Conservation (phyloP, 768 basidiomycete species). For the Tulasnella calospora region DNA sequence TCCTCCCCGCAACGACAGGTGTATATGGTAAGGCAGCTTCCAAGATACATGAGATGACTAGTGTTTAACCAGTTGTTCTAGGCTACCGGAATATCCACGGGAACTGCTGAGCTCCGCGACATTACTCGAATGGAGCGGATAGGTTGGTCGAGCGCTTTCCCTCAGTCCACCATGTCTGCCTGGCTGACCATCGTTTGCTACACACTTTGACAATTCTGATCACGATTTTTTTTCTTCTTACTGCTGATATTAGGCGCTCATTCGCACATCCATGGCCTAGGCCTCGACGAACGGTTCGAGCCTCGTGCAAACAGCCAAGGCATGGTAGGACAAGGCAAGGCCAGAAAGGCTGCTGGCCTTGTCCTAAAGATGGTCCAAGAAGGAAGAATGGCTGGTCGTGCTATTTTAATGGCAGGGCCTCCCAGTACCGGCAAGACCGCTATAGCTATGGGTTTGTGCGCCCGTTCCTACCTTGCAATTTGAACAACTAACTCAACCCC, state of each 20-base stretch:
- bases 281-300: conserved; percentile 86
- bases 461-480: neutral
- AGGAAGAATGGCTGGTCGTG: conserved; percentile 88
- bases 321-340: conserved; percentile 95
- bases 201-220: neutral
- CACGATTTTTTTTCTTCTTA: conserved; percentile 13
- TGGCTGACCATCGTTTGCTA: neutral
- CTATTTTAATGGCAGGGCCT: conserved; percentile 95
- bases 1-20: neutral
- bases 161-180: neutral
- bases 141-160: conserved; percentile 42
- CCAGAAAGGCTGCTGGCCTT: conserved; percentile 95
- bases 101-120: conserved; percentile 73
- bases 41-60: neutral
- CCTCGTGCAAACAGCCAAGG: conserved; percentile 86
- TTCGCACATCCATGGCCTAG: conserved; percentile 93
- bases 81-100: conserved; percentile 62
- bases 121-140: conserved; percentile 93
- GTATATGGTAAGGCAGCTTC: neutral
- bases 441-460: conserved; percentile 79
- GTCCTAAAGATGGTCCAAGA: conserved; percentile 98
- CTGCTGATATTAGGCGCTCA: conserved; percentile 58
- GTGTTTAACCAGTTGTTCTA: conserved; percentile 43
- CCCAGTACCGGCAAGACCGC: conserved; percentile 98
- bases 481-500: neutral